phyloP scores from a whole-genome alignment of 1,284 basidiomycete species.

The Trametes hirsuta region DNA sequence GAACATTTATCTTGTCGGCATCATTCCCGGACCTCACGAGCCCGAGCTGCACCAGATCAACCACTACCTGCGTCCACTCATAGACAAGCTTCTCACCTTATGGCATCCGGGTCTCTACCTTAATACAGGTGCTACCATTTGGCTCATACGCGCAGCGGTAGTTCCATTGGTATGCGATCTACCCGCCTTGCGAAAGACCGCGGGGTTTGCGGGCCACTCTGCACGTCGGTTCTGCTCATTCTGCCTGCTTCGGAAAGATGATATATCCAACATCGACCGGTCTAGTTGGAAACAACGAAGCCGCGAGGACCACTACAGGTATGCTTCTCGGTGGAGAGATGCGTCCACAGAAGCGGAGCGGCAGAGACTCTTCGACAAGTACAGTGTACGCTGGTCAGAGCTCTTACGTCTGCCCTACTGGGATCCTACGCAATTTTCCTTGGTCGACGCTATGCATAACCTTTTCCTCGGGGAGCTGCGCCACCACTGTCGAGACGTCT shows the following conservation, averaged over 20 bases:
- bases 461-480: background rate
- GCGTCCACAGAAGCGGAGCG: too few species aligned
- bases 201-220: background rate
- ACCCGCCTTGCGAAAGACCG: background rate
- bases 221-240: background rate
- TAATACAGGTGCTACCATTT: too few species aligned
- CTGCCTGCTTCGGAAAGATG: background rate
- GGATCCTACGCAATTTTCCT: background rate
- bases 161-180: background rate
- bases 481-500: background rate
- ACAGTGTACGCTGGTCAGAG: too few species aligned
- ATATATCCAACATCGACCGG: background rate
- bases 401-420: background rate
- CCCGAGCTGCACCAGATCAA: constrained; percentile 24
- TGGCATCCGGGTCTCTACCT: constrained; percentile 19
- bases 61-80: constrained; percentile 18
- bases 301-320: too few species aligned
- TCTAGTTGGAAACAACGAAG: background rate
- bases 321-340: too few species aligned
- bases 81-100: constrained; percentile 17
- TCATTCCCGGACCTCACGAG: constrained; percentile 8
- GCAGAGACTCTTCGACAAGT: too few species aligned
- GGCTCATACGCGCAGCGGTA: background rate
- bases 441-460: background rate
- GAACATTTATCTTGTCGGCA: constrained; percentile 9